phyloP scores from a whole-genome alignment of 148 eudicot genomes.

The Diospyros kaki region DNA sequence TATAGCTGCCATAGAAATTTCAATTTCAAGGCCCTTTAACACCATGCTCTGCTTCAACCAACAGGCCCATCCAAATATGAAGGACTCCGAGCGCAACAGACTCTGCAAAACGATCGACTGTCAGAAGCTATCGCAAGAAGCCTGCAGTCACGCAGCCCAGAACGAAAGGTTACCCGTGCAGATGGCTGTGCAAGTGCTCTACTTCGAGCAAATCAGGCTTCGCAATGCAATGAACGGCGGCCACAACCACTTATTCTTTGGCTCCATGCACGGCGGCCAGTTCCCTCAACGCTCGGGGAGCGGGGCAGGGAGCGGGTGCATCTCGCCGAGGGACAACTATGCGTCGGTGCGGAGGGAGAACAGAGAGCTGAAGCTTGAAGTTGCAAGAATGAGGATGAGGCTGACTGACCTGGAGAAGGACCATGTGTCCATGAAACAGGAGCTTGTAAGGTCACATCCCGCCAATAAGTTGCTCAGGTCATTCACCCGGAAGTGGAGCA shows the following conservation, averaged over 20 bases:
- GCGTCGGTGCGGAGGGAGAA: constrained; percentile 90
- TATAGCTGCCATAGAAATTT: too few species aligned
- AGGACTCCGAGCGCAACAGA: constrained; percentile 78
- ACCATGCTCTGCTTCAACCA: background rate
- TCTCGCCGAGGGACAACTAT: constrained; percentile 84
- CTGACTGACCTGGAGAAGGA: constrained; percentile 79
- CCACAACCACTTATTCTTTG: constrained; percentile 57
- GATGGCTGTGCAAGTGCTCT: constrained; percentile 92
- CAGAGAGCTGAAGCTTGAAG: constrained; percentile 80
- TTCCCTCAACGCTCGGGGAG: constrained; percentile 72
- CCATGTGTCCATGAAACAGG: constrained; percentile 77
- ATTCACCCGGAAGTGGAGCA: constrained; percentile 60
- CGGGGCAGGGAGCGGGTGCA: constrained; percentile 82
- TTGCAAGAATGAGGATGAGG: constrained; percentile 86
- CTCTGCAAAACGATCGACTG: constrained; percentile 86
- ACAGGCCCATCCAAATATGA: constrained; percentile 90
- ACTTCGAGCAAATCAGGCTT: constrained; percentile 89
- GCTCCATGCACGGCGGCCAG: constrained; percentile 42
- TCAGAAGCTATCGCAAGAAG: constrained; percentile 88
- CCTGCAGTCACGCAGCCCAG: constrained; percentile 96
- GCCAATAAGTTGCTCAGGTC: constrained; percentile 76
- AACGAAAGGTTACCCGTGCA: constrained; percentile 88
- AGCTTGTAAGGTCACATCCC: constrained; percentile 60
- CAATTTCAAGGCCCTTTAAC: background rate
- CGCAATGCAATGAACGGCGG: constrained; percentile 82